Evolutionary conservation across 108 stramenopile species (phyloP).

Genomic region (Stephanodiscus minutulus): DNA sequence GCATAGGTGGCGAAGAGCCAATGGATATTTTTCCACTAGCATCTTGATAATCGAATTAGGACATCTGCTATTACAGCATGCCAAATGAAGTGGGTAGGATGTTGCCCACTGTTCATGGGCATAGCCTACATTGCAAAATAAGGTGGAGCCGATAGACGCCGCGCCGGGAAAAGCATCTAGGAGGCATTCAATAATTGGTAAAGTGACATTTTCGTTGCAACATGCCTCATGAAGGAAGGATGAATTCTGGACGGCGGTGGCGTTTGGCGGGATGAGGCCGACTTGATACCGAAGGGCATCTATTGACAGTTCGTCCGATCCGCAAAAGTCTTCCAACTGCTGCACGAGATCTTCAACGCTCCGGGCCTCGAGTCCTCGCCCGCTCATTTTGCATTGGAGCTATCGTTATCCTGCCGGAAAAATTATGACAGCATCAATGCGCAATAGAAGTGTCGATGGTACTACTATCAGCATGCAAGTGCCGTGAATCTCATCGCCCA

Average conservation of each 20-base stretch:
- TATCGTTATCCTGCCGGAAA: too few relatives aligned
- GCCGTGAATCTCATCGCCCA: too few relatives aligned
- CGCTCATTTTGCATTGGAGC: background rate
- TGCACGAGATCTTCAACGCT: background rate
- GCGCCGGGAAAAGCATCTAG: slow-evolving; percentile 12
- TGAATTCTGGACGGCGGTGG: background rate
- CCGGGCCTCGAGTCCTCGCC: background rate
- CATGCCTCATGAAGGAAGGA: background rate
- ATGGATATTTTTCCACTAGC: too few relatives aligned
- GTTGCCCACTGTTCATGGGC: too few relatives aligned
- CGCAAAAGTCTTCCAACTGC: background rate
- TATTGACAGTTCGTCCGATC: background rate
- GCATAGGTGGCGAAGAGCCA: too few relatives aligned
- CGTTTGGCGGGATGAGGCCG: background rate
- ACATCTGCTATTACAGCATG: too few relatives aligned
- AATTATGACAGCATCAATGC: too few relatives aligned
- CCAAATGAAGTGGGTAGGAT: too few relatives aligned
- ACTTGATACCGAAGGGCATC: background rate
- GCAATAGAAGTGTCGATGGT: too few relatives aligned
- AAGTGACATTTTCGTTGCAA: background rate
- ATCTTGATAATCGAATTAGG: too few relatives aligned
- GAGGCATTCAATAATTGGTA: slow-evolving; percentile 13
- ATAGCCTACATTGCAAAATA: background rate
- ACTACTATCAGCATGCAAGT: too few relatives aligned
- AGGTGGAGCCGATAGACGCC: background rate